Base-by-base conservation (phyloP, 257 asterid genomes). In the Voacanga thouarsii region DNA sequence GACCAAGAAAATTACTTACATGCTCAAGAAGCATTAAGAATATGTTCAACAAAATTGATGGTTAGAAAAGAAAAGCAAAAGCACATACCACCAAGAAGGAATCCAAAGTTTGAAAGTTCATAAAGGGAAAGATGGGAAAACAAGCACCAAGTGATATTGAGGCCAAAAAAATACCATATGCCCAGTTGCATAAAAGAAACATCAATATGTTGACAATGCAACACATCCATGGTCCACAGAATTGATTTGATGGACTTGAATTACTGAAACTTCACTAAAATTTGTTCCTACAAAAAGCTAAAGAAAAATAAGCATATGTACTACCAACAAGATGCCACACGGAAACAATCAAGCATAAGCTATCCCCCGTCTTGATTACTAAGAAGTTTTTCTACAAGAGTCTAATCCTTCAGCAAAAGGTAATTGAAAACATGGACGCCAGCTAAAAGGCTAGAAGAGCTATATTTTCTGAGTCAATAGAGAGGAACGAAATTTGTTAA, bases 31-130 rank as follows among this genome's bases (percentile, higher is more conserved):
- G 72, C 50, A 66, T 19, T 39, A 67, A 67, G 50, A 59, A 68
- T 68, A 41, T 41, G 51, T 9, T 68, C 73, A 65, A 33, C 39
- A 28, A 30, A 6, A 26, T 26, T 60, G 18, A 60, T 60, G 37
- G 67, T 12, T 64, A 64, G n/a, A 30, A 12, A 26, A 7, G 73
- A 4, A 23, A 71, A 30, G 73, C 8, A 19, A 60, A 71, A 37
- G 19, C 23, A 45, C 72, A 78, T 53, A 71, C 53, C 60, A 68
- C 59, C 70, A 26, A 55, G 57, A 53, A 55, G 49, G 65, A 53
- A 55, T 77, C 75, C 59, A 68, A 55, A 41, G 60, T 49, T 79
- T 55, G 43, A 44, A 30, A 78, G 71, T 0, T 28, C 12, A 74
- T 1, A 43, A 12, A 2, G 14, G 21, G 49, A 49, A 44, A 16